Evolutionary conservation across 768 basidiomycete species (phyloP).

Genomic region (Inosperma sp.): DNA sequence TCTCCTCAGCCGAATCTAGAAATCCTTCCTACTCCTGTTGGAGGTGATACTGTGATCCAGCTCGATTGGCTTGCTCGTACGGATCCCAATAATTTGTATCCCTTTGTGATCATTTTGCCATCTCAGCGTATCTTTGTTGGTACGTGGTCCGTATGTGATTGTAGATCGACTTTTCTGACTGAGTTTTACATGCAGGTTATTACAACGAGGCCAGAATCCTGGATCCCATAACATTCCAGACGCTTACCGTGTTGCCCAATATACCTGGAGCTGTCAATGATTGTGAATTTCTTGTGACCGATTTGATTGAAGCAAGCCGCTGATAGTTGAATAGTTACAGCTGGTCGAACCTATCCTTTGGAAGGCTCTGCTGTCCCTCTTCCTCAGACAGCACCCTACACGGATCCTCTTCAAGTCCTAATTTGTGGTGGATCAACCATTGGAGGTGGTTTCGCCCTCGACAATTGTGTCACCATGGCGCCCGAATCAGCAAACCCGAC

Average conservation of each 20-base stretch:
- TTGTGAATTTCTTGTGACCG: conserved; percentile 34
- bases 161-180: not conserved
- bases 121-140: conserved; percentile 67
- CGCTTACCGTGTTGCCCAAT: conserved; percentile 57
- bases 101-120: conserved; percentile 68
- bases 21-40: conserved; percentile 60
- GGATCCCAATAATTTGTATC: conserved; percentile 78
- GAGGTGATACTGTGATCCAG: conserved; percentile 55
- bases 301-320: not conserved
- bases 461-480: conserved; percentile 66
- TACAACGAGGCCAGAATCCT: conserved; percentile 80
- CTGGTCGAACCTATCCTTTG: conserved; percentile 72
- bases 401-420: conserved; percentile 63
- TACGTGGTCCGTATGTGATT: conserved; percentile 27
- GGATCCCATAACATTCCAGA: conserved; percentile 60
- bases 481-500: conserved; percentile 58
- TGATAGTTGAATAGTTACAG: conserved; percentile 38
- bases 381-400: conserved; percentile 69
- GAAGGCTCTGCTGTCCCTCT: conserved; percentile 67
- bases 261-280: no score
- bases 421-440: conserved; percentile 72
- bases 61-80: conserved; percentile 67
- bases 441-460: conserved; percentile 46
- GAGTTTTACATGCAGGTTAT: conserved; percentile 43
- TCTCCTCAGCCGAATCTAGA: conserved; percentile 64